Evolutionary conservation across 2,329 filamentous ascomycete genomes (phyloP), one percentile per base, ranked within the genome.

Genomic region (Fusarium tricinctum): DNA sequence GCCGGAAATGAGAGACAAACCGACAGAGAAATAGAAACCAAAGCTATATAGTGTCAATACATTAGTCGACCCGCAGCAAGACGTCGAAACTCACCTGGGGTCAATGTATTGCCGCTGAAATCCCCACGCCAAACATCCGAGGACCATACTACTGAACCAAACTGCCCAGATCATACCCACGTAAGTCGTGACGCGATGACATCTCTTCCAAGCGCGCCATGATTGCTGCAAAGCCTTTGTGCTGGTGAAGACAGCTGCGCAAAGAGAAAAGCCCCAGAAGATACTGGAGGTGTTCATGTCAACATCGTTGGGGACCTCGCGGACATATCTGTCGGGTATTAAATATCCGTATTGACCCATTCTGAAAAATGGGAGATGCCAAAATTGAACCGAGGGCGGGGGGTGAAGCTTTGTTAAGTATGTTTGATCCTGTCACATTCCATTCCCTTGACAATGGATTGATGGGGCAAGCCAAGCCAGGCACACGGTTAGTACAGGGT

Each of bases 251-350:
- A 73, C 13, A 0, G 66, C 70, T 0, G 66, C 59, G 0, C 52
- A 72, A 0, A 75, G 50, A 2, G 73, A 72, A 12, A 75, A 66
- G 0, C 73, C 73, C 70, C 69, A 75, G 12, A 75, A 63, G 1
- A 75, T 72, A 13, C 73, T 74, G 9, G 70, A 43, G 0, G 39
- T 71, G 9, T 71, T 73, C 74, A 70, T 72, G 32, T 74, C 70
- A 10, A 51, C 60, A 13, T 72, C 52, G 4, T 22, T 50, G 0
- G 71, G 71, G 5, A 67, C 28, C 40, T 75, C 66, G 6, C 51
- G 66, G 40, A 72, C 70, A 12, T 74, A 74, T 5, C 54, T 49
- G 33, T 74, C 64, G 45, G 73, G 68, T 26, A 74, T 58, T 12
- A 74, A 23, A 26, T 67, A 70, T 12, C 72, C 72, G 28, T 73